phyloP scores from a whole-genome alignment of 2,329 filamentous ascomycete genomes.

The Trichoderma sp. region DNA sequence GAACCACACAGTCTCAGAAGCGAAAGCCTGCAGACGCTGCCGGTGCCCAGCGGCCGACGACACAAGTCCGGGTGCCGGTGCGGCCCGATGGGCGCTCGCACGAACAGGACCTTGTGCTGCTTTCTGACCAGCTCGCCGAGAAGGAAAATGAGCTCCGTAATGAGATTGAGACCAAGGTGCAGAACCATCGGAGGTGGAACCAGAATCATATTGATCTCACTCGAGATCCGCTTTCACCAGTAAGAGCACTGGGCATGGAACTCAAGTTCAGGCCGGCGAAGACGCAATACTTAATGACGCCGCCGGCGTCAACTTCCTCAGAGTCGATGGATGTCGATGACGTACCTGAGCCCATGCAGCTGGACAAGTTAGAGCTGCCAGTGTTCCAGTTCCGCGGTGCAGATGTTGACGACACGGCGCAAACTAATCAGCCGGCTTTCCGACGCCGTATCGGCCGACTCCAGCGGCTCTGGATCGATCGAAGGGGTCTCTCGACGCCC shows the following conservation, averaged over 20 bases:
- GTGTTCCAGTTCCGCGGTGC: constrained; percentile 46
- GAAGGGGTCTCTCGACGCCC: constrained; percentile 60
- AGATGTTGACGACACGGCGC: constrained; percentile 37
- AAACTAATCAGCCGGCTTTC: constrained; percentile 60
- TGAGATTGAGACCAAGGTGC: constrained; percentile 82
- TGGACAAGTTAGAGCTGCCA: constrained; percentile 35
- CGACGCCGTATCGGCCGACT: constrained; percentile 80
- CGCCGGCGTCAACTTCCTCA: constrained; percentile 54
- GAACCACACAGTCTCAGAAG: constrained; percentile 59
- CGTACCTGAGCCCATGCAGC: constrained; percentile 42
- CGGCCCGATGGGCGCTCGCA: constrained; percentile 67
- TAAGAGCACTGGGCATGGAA: constrained; percentile 60
- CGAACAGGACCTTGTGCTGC: constrained; percentile 73
- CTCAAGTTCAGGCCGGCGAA: constrained; percentile 68
- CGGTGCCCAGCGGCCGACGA: constrained; percentile 57
- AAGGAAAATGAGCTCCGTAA: constrained; percentile 75
- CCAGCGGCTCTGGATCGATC: constrained; percentile 84
- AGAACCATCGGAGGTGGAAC: constrained; percentile 91
- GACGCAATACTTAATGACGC: constrained; percentile 67
- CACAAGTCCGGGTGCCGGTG: constrained; percentile 66
- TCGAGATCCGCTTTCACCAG: constrained; percentile 76
- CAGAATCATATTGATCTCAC: constrained; percentile 85
- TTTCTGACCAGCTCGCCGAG: constrained; percentile 75
- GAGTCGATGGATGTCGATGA: constrained; percentile 56
- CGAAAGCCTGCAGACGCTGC: constrained; percentile 61